A percentile compares a stretch with the other conserved stretches of the same genome.
These are phyloP conservation scores for Mortierella sp. DNA, from an alignment of 371 early-diverging fungal genomes.

Conservation along the genomic window DNA sequence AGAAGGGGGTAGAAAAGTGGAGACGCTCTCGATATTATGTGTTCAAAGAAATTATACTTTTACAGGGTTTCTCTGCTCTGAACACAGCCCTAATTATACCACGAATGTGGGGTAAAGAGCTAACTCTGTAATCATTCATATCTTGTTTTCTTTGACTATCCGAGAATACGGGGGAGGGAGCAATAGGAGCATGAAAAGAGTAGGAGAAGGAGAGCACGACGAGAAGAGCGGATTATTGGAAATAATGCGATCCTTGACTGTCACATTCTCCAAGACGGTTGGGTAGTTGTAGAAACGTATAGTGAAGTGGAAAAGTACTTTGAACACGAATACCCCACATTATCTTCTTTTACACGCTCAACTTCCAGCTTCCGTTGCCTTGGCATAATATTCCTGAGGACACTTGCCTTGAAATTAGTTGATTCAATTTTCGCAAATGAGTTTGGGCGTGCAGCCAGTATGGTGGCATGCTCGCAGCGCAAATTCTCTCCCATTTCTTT, in stretches of 20 bases:
- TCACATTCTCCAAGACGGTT: constrained; percentile 1
- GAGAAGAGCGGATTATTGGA: background rate
- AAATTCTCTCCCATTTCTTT: constrained; percentile 16
- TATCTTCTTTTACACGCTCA: background rate
- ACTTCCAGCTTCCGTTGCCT: background rate
- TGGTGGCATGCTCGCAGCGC: constrained; percentile 47
- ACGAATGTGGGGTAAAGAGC: constrained; percentile 1
- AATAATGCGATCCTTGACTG: too few relatives aligned
- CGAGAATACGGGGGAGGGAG: background rate
- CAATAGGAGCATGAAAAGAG: background rate
- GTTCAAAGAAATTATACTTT: background rate
- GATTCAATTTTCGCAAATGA: constrained; percentile 54
- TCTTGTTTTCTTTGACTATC: background rate
- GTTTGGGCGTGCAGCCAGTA: constrained; percentile 42
- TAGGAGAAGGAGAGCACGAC: background rate
- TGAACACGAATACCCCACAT: background rate
- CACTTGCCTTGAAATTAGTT: constrained; percentile 55
- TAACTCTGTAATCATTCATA: background rate
- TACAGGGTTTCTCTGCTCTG: background rate
- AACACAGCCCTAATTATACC: background rate
- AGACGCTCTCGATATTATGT: too few relatives aligned
- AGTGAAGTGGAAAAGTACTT: too few relatives aligned
- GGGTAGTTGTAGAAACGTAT: background rate
- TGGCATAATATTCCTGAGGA: background rate
- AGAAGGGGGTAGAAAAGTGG: too few relatives aligned